Evolutionary conservation across 2,329 filamentous ascomycete genomes (phyloP).

Genomic region (Colletotrichum melonis): DNA sequence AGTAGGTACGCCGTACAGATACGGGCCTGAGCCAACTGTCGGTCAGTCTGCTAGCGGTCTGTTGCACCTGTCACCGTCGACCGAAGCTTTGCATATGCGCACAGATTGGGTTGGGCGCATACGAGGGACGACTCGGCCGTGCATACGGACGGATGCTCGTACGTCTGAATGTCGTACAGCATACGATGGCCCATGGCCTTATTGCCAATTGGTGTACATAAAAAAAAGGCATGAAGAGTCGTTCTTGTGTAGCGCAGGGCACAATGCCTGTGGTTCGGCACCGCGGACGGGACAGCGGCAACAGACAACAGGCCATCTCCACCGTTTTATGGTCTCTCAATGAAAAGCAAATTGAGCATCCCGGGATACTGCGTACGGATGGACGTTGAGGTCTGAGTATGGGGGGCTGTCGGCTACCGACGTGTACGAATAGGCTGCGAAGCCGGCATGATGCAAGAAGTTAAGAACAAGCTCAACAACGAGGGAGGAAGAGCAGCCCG

Average conservation of each 20-base stretch:
- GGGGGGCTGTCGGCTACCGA: neutral
- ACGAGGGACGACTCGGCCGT: neutral
- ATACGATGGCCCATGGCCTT: neutral
- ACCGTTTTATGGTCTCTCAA: neutral
- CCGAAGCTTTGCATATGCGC: neutral
- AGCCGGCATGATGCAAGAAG: neutral
- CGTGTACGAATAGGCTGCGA: neutral
- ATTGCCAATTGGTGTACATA: too few species aligned
- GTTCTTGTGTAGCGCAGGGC: neutral
- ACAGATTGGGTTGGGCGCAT: neutral
- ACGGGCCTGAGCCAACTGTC: neutral
- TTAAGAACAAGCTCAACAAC: neutral
- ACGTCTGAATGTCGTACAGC: neutral
- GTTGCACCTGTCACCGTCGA: neutral
- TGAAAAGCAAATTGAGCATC: neutral
- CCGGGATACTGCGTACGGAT: neutral
- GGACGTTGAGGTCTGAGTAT: too few species aligned
- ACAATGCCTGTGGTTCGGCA: neutral
- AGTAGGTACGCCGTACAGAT: neutral
- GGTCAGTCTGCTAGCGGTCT: neutral
- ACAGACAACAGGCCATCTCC: neutral
- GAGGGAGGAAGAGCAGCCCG: neutral
- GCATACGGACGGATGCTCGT: neutral
- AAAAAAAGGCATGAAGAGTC: neutral
- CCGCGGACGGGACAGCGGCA: neutral